Conservation (phyloP, 2,329 filamentous ascomycete species). For the Talaromyces sp. region DNA sequence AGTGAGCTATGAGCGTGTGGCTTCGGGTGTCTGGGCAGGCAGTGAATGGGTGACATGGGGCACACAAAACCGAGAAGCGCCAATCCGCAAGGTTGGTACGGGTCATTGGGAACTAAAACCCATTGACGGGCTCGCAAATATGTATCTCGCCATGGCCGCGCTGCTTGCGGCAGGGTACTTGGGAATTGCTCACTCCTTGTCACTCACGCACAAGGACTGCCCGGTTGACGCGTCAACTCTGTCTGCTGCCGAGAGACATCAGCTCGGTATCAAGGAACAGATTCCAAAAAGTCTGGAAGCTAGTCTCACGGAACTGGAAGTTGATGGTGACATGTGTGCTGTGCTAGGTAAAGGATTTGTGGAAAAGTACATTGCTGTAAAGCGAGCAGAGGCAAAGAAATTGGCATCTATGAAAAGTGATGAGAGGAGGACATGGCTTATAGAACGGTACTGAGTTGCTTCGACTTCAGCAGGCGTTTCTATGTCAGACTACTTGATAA, state of each 20-base stretch:
- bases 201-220: slow-evolving; percentile 31
- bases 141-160: slow-evolving; percentile 63
- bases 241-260: slow-evolving; percentile 23
- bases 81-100: slow-evolving; percentile 60
- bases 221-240: slow-evolving; percentile 33
- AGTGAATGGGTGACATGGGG: slow-evolving; percentile 76
- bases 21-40: slow-evolving; percentile 70
- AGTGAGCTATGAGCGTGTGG: slow-evolving; percentile 63
- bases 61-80: slow-evolving; percentile 71
- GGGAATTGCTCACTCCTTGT: slow-evolving; percentile 43
- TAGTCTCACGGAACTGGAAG: slow-evolving; percentile 30
- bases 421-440: slow-evolving; percentile 32
- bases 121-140: slow-evolving; percentile 74
- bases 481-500: not conserved
- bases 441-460: slow-evolving; percentile 33
- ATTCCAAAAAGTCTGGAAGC: slow-evolving; percentile 33
- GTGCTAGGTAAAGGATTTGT: slow-evolving; percentile 28
- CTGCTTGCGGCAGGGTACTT: slow-evolving; percentile 56
- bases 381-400: slow-evolving; percentile 30
- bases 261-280: slow-evolving; percentile 33
- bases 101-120: slow-evolving; percentile 75
- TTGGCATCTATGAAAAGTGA: slow-evolving; percentile 29
- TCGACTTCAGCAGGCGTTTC: too few species aligned
- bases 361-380: slow-evolving; percentile 27
- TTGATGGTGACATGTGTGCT: slow-evolving; percentile 24